Conservation (phyloP, 257 asterid species). For the Salvia splendens region DNA sequence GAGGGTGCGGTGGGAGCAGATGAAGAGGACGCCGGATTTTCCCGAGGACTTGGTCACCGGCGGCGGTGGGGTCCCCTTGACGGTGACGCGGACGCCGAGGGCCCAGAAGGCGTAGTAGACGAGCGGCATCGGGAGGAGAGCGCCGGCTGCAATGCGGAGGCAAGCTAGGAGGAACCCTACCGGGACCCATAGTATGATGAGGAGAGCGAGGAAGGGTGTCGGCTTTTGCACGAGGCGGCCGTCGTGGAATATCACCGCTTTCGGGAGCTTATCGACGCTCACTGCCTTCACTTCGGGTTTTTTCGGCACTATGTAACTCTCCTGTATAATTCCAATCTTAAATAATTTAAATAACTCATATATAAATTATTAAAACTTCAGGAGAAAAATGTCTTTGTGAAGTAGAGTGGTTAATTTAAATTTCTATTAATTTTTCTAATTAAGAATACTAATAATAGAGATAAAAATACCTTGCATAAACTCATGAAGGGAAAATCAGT, state of each 20-base stretch:
- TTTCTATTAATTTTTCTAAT: no score
- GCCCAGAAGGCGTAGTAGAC: slow-evolving; percentile 59
- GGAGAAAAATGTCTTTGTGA: no score
- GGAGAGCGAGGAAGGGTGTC: slow-evolving; percentile 50
- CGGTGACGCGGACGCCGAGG: slow-evolving; percentile 58
- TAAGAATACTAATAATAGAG: not conserved
- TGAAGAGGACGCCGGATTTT: slow-evolving; percentile 57
- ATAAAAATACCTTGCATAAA: slow-evolving; percentile 59
- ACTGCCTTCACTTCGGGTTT: slow-evolving; percentile 34
- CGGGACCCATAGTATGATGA: slow-evolving; percentile 72
- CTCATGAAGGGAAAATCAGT: slow-evolving; percentile 73
- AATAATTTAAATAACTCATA: no score
- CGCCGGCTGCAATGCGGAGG: slow-evolving; percentile 61
- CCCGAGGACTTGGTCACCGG: slow-evolving; percentile 41
- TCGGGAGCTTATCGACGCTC: slow-evolving; percentile 53
- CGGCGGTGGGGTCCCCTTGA: slow-evolving; percentile 76
- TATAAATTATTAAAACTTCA: no score
- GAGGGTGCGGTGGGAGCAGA: slow-evolving; percentile 77
- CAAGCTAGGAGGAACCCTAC: slow-evolving; percentile 63
- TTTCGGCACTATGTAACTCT: slow-evolving; percentile 52
- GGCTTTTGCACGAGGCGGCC: slow-evolving; percentile 77
- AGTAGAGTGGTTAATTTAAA: no score
- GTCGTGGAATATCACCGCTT: slow-evolving; percentile 74
- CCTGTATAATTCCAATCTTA: slow-evolving; percentile 40
- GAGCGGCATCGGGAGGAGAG: slow-evolving; percentile 67